These are phyloP conservation scores for Exophiala viscosa DNA, from an alignment of 2,329 filamentous ascomycete genomes.

Conservation along the genomic window DNA sequence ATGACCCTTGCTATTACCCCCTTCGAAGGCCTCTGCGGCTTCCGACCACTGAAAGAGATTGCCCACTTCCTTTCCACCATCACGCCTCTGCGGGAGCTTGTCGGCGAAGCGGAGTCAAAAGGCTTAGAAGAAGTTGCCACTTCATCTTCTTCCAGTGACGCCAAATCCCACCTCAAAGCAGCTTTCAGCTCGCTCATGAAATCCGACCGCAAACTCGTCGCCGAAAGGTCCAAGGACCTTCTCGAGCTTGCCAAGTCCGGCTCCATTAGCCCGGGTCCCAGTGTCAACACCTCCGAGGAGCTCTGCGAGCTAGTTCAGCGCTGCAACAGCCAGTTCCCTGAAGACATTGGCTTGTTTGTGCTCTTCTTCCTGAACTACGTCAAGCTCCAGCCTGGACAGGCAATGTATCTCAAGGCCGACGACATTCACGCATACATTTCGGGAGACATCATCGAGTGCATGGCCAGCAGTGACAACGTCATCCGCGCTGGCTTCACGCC, in stretches of 20 bases:
- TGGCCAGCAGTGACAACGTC: slow-evolving; percentile 98
- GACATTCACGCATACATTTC: slow-evolving; percentile 88
- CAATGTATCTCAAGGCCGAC: slow-evolving; percentile 92
- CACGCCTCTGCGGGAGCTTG: slow-evolving; percentile 60
- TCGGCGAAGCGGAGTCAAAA: slow-evolving; percentile 62
- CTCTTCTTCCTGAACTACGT: slow-evolving; percentile 98
- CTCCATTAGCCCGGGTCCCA: slow-evolving; percentile 47
- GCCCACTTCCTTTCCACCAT: slow-evolving; percentile 73
- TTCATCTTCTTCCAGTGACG: slow-evolving; percentile 54
- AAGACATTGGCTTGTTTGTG: slow-evolving; percentile 89
- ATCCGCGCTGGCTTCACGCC: slow-evolving; percentile 95
- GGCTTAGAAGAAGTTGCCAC: slow-evolving; percentile 54
- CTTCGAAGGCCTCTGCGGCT: slow-evolving; percentile 94
- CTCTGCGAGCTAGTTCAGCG: slow-evolving; percentile 73
- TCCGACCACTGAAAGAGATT: slow-evolving; percentile 83
- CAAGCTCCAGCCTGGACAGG: slow-evolving; percentile 80
- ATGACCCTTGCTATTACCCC: slow-evolving; percentile 98
- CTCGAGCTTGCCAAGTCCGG: slow-evolving; percentile 61
- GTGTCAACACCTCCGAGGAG: slow-evolving; percentile 63
- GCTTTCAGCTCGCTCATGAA: slow-evolving; percentile 80
- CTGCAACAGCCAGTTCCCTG: slow-evolving; percentile 77
- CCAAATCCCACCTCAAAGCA: slow-evolving; percentile 73
- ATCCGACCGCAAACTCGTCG: slow-evolving; percentile 63
- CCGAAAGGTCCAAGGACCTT: slow-evolving; percentile 63
- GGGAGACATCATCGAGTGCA: slow-evolving; percentile 92